phyloP scores from a whole-genome alignment of 2,329 filamentous ascomycete species.

The Clonostachys chloroleuca region DNA sequence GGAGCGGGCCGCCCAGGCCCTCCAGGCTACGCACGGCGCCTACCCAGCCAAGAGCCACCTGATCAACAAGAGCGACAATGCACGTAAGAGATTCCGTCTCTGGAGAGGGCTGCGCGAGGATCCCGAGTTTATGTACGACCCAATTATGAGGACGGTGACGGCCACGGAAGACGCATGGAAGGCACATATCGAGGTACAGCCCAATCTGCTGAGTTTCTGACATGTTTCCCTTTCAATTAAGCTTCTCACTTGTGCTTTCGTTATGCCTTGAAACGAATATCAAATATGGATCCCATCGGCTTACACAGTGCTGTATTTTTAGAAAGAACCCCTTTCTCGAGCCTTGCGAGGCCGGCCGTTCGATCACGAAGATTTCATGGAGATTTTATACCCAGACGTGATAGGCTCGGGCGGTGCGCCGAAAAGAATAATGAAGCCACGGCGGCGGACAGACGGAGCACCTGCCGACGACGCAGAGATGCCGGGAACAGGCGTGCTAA shows the following conservation, averaged over 20 bases:
- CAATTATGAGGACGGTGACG: conserved; percentile 42
- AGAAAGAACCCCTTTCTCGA: conserved; percentile 55
- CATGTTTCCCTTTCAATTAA: too few relatives aligned
- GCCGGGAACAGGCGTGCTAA: conserved; percentile 40
- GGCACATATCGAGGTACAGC: conserved; percentile 49
- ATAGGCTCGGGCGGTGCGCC: conserved; percentile 55
- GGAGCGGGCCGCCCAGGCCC: conserved; percentile 50
- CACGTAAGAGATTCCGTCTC: conserved; percentile 57
- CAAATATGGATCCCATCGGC: neutral
- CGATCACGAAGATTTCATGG: conserved; percentile 57
- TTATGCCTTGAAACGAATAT: too few relatives aligned
- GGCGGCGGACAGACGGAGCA: conserved; percentile 41
- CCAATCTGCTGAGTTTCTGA: neutral
- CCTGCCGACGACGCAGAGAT: conserved; percentile 40
- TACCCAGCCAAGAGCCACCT: conserved; percentile 57
- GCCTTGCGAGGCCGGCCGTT: conserved; percentile 53
- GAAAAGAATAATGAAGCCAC: conserved; percentile 53
- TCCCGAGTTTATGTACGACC: conserved; percentile 51
- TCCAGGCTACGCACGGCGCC: conserved; percentile 50
- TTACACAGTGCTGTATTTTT: conserved; percentile 1
- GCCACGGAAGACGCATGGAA: conserved; percentile 54
- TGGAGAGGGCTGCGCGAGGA: conserved; percentile 56
- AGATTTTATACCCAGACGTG: conserved; percentile 56
- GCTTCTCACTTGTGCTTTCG: too few relatives aligned
- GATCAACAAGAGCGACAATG: conserved; percentile 62